These are phyloP conservation scores for Lactarius vividus DNA, from an alignment of 768 basidiomycete genomes.

Conservation along the genomic window DNA sequence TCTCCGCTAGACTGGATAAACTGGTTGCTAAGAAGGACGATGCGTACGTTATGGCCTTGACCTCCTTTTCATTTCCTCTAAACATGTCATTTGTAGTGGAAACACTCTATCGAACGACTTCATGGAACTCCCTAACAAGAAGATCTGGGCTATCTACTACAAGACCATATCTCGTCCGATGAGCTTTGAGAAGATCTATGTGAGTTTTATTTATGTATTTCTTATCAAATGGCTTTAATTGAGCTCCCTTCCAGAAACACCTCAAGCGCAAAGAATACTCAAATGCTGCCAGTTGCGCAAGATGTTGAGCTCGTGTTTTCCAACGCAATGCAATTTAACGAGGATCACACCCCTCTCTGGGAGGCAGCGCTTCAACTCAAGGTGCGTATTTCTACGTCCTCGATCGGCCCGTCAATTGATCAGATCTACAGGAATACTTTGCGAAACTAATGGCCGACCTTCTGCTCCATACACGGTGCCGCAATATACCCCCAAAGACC, in stretches of 20 bases:
- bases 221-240: constrained; percentile 6
- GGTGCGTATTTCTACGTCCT: constrained; percentile 40
- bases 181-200: constrained; percentile 74
- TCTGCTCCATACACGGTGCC: constrained; percentile 59
- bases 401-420: constrained; percentile 20
- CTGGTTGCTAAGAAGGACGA: constrained; percentile 70
- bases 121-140: constrained; percentile 80
- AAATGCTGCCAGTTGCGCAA: constrained; percentile 62
- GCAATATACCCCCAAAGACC: constrained; percentile 49
- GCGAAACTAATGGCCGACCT: constrained; percentile 75
- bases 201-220: constrained; percentile 40
- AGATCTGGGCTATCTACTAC: constrained; percentile 78
- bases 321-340: constrained; percentile 87
- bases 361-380: constrained; percentile 68
- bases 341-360: constrained; percentile 80
- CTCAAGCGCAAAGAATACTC: constrained; percentile 78
- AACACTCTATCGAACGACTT: constrained; percentile 69
- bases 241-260: constrained; percentile 54
- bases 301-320: constrained; percentile 90
- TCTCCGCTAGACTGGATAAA: constrained; percentile 70
- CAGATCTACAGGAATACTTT: constrained; percentile 58
- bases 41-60: constrained; percentile 44
- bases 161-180: constrained; percentile 74
- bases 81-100: constrained; percentile 44
- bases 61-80: constrained; percentile 12